Percentiles rank a stretch among this genome's conserved stretches.
phyloP scores from a whole-genome alignment of 345 rosid genomes.

The Cochlearia excelsa region DNA sequence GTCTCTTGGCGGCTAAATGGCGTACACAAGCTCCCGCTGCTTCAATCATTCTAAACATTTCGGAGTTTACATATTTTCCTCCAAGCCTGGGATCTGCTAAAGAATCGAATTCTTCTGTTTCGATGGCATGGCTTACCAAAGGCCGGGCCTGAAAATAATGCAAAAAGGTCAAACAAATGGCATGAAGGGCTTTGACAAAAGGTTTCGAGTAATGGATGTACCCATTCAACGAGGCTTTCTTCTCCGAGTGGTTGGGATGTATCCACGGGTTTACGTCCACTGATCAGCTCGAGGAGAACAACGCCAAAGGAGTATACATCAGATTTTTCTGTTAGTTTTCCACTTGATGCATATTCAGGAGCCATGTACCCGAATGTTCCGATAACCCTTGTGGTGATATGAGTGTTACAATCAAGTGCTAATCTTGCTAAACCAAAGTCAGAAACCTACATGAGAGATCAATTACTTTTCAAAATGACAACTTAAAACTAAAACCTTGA shows the following conservation, averaged over 20 bases:
- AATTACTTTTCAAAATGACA: slow-evolving; percentile 24
- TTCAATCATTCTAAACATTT: slow-evolving; percentile 86
- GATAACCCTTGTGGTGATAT: slow-evolving; percentile 87
- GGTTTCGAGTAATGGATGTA: slow-evolving; percentile 22
- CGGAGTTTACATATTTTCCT: slow-evolving; percentile 56
- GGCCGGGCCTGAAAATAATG: slow-evolving; percentile 71
- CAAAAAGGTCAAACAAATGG: background rate
- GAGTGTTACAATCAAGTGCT: slow-evolving; percentile 85
- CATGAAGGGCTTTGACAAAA: background rate
- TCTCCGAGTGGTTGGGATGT: slow-evolving; percentile 81
- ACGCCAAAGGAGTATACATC: slow-evolving; percentile 95
- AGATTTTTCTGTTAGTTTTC: slow-evolving; percentile 90
- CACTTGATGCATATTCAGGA: slow-evolving; percentile 98
- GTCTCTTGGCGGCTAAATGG: slow-evolving; percentile 85
- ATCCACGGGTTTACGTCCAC: slow-evolving; percentile 96
- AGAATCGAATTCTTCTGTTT: slow-evolving; percentile 52
- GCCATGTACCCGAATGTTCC: slow-evolving; percentile 99
- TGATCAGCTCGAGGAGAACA: slow-evolving; percentile 88
- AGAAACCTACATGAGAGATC: slow-evolving; percentile 62
- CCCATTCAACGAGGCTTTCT: slow-evolving; percentile 98
- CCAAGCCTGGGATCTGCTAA: slow-evolving; percentile 81
- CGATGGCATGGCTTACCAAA: slow-evolving; percentile 69
- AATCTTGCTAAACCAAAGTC: slow-evolving; percentile 98
- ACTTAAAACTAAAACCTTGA: slow-evolving; percentile 8
- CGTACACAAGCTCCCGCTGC: slow-evolving; percentile 95